These are phyloP conservation scores for Geosmithia morbida DNA, from an alignment of 2,329 filamentous ascomycete species.

Conservation along the genomic window DNA sequence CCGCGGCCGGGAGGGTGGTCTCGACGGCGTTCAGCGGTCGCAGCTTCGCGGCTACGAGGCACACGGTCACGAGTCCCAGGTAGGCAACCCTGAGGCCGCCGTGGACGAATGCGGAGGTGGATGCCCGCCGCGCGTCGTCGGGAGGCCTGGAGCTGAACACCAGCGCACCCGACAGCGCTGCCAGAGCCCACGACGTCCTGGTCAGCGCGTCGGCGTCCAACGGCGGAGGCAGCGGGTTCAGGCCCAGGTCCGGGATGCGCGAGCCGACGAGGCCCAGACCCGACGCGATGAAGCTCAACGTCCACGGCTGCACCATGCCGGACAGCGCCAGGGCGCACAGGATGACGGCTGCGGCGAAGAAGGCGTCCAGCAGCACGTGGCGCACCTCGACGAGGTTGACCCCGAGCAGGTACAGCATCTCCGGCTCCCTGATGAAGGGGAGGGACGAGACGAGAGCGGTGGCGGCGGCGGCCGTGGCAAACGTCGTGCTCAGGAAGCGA, in stretches of 20 bases:
- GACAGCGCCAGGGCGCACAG: slow-evolving; percentile 13
- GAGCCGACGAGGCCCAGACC: slow-evolving; percentile 7
- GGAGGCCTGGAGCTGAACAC: neutral
- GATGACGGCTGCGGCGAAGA: slow-evolving; percentile 8
- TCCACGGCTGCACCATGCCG: slow-evolving; percentile 10
- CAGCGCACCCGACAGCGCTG: neutral
- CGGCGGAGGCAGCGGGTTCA: slow-evolving; percentile 2
- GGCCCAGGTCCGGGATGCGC: slow-evolving; percentile 1
- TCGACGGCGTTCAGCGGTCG: neutral
- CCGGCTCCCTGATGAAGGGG: slow-evolving; percentile 9
- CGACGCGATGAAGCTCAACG: slow-evolving; percentile 11
- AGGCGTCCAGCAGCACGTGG: slow-evolving; percentile 15
- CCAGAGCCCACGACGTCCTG: neutral
- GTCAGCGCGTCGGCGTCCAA: slow-evolving; percentile 1
- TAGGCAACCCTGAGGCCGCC: slow-evolving; percentile 6
- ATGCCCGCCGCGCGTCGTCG: neutral
- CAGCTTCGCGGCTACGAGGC: slow-evolving; percentile 3
- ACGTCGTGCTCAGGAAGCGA: slow-evolving; percentile 2
- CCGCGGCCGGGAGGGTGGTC: slow-evolving; percentile 1
- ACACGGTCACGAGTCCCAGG: slow-evolving; percentile 2
- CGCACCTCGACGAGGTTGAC: slow-evolving; percentile 10
- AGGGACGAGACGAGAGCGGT: slow-evolving; percentile 8
- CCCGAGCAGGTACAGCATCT: slow-evolving; percentile 4
- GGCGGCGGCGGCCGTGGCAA: slow-evolving; percentile 3
- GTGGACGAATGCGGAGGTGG: slow-evolving; percentile 3